A percentile compares a stretch with the other conserved stretches of the same genome.
phyloP scores from a whole-genome alignment of 495 filamentous ascomycete species.

The Xeromyces bisporus region DNA sequence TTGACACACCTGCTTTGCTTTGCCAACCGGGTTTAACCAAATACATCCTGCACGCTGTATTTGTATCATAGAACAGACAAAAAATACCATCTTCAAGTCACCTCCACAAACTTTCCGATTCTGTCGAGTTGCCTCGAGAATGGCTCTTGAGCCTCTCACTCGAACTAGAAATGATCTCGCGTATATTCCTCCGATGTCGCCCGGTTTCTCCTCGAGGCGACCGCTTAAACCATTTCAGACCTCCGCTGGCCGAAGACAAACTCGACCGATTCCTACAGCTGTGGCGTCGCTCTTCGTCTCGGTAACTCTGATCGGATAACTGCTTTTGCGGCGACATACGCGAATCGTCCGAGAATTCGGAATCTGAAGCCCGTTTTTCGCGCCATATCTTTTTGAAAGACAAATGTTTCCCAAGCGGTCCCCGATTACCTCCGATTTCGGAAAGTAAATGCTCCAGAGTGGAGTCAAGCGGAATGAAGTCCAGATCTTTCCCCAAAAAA shows the following conservation, averaged over 20 bases:
- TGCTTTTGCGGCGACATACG: too few relatives aligned
- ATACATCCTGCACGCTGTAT: not conserved
- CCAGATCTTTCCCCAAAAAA: slow-evolving; percentile 2
- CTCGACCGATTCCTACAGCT: not conserved
- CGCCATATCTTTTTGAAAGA: slow-evolving; percentile 4
- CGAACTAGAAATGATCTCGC: not conserved
- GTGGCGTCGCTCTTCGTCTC: not conserved
- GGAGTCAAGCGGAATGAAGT: slow-evolving; percentile 11
- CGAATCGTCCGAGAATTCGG: not conserved
- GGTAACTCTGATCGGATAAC: not conserved
- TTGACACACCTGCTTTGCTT: not conserved
- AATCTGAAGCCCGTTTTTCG: not conserved
- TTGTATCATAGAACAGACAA: not conserved
- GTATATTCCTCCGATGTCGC: not conserved
- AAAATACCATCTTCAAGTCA: not conserved
- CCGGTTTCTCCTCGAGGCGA: not conserved
- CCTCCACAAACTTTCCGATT: not conserved
- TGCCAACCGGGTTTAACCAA: not conserved
- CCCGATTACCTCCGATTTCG: slow-evolving; percentile 2
- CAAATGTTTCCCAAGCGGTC: slow-evolving; percentile 1
- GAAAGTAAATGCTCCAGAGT: slow-evolving; percentile 9
- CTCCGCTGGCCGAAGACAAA: not conserved
- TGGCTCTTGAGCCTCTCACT: not conserved
- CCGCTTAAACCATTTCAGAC: not conserved
- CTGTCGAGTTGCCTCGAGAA: not conserved